These are phyloP conservation scores for Theileria annulata DNA, from an alignment of 169 alveolate genomes.

Conservation along the genomic window DNA sequence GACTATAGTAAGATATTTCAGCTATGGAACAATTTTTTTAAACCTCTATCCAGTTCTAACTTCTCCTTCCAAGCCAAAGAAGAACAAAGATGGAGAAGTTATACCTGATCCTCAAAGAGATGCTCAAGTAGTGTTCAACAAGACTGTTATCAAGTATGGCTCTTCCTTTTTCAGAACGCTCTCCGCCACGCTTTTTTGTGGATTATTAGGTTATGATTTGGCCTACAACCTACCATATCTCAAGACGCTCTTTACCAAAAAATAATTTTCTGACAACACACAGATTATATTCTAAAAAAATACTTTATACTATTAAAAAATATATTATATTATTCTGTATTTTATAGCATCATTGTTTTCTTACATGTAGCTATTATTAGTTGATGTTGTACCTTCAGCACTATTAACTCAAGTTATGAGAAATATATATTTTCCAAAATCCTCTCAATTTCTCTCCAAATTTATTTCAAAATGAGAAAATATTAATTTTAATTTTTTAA, in stretches of 20 bases:
- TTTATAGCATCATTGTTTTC: neutral
- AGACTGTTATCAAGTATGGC: neutral
- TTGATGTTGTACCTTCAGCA: neutral
- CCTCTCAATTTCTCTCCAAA: neutral
- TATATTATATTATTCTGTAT: neutral
- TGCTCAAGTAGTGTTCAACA: neutral
- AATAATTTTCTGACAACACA: neutral
- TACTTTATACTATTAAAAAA: neutral
- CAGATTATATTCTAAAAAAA: neutral
- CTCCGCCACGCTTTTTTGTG: conserved; percentile 39
- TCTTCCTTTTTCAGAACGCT: conserved; percentile 1
- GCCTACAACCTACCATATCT: conserved; percentile 34
- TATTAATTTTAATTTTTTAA: neutral
- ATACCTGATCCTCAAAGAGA: conserved; percentile 4
- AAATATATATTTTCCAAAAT: too few relatives aligned
- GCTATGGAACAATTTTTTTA: conserved; percentile 36
- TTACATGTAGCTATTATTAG: neutral
- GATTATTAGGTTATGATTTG: conserved; percentile 62
- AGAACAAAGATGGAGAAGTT: conserved; percentile 19
- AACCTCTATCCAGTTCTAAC: conserved; percentile 49
- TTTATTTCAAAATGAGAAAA: neutral
- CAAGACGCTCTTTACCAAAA: neutral
- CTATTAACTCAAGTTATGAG: neutral
- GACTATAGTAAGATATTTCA: conserved; percentile 22
- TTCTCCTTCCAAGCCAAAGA: conserved; percentile 25